phyloP scores from a whole-genome alignment of 2,329 filamentous ascomycete genomes.

The Raffaelea deltoideospora region DNA sequence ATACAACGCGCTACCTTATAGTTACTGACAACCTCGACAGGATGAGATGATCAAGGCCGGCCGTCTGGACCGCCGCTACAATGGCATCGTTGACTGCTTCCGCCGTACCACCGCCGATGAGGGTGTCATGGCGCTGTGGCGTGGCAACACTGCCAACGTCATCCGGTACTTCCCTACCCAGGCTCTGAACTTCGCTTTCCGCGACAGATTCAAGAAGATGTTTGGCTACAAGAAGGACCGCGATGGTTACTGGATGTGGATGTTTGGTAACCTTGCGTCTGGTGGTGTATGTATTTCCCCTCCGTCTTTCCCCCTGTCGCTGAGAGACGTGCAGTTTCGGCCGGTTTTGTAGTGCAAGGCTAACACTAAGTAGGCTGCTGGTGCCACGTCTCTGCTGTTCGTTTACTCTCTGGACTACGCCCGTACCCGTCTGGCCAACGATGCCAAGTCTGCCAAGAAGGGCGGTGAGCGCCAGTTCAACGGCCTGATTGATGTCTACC shows the following conservation, averaged over 20 bases:
- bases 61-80: constrained; percentile 96
- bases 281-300: constrained; percentile 68
- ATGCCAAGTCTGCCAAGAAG: constrained; percentile 95
- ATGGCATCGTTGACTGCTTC: constrained; percentile 92
- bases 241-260: constrained; percentile 98
- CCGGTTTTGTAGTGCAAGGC: too few relatives aligned
- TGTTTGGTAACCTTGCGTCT: constrained; percentile 98
- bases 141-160: constrained; percentile 99
- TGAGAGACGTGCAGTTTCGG: too few relatives aligned
- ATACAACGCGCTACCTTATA: too few relatives aligned
- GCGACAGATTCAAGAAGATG: constrained; percentile 99
- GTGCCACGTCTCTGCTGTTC: constrained; percentile 99
- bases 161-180: constrained; percentile 99
- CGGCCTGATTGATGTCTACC: constrained; percentile 98
- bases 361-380: constrained; percentile 40
- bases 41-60: constrained; percentile 99
- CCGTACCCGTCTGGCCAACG: constrained; percentile 99
- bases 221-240: constrained; percentile 99
- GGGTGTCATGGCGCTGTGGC: constrained; percentile 92
- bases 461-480: constrained; percentile 99
- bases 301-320: neutral
- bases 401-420: constrained; percentile 99
- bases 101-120: constrained; percentile 75
- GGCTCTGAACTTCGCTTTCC: constrained; percentile 99
- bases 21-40: constrained; percentile 36